Percentiles rank a stretch among this genome's conserved stretches.
phyloP scores from a whole-genome alignment of 306 rosid species.

The Begonia masoniana region DNA sequence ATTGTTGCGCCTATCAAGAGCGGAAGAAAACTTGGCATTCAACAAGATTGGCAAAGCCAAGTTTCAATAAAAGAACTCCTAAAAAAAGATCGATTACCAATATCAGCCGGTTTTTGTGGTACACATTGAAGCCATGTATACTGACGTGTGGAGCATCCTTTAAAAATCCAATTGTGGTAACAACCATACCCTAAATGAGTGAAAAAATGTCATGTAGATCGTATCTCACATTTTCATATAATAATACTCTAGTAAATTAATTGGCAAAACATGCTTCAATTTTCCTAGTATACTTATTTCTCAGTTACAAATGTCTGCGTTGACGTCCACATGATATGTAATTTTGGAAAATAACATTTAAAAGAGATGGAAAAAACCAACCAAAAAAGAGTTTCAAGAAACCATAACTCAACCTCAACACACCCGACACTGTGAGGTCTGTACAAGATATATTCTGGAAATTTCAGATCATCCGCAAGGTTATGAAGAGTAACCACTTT shows the following conservation, averaged over 20 bases:
- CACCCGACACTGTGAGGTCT: constrained; percentile 46
- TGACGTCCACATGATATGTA: neutral
- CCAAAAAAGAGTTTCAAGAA: no score
- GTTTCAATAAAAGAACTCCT: no score
- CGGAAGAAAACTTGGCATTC: no score
- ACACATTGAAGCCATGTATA: constrained; percentile 79
- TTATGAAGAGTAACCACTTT: constrained; percentile 56
- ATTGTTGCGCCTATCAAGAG: no score
- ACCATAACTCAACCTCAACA: constrained; percentile 37
- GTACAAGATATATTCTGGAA: constrained; percentile 48
- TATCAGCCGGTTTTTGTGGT: constrained; percentile 89
- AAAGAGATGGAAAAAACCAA: constrained; percentile 2
- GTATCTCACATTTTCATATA: neutral
- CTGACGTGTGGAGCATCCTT: constrained; percentile 72
- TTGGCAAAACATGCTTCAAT: no score
- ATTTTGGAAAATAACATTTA: neutral
- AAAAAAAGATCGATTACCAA: constrained; percentile 32
- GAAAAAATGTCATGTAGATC: constrained; percentile 1
- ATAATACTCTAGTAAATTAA: neutral
- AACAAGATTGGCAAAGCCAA: no score
- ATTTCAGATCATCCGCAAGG: constrained; percentile 66
- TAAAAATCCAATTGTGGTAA: constrained; percentile 83
- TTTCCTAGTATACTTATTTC: no score
- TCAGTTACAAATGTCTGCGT: no score
- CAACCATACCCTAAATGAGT: constrained; percentile 35